These are phyloP conservation scores for Didymellaceae sp. DNA, from an alignment of 2,329 filamentous ascomycete species.

Conservation along the genomic window DNA sequence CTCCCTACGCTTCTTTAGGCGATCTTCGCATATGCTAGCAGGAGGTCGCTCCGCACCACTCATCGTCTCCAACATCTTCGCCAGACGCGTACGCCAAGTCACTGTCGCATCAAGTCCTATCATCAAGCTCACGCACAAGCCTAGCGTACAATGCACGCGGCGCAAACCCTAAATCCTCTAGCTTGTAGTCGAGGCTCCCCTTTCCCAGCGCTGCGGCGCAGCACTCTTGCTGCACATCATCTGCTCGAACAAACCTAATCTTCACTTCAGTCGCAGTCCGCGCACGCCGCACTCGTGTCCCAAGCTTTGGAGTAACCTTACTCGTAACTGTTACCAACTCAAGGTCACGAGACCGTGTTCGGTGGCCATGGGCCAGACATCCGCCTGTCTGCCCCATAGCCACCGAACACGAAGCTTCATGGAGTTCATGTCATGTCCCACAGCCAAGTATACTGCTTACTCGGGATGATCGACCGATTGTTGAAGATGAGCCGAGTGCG, in stretches of 20 bases:
- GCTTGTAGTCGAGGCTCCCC: not conserved
- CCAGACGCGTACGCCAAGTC: not conserved
- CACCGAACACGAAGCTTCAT: no score
- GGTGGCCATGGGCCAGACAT: no score
- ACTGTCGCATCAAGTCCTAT: not conserved
- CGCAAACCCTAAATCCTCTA: slow-evolving; percentile 13
- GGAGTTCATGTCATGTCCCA: no score
- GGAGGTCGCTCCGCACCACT: slow-evolving; percentile 11
- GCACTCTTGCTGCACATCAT: slow-evolving; percentile 17
- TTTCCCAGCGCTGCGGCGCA: slow-evolving; percentile 8
- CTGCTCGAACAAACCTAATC: slow-evolving; percentile 18
- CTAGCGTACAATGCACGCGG: slow-evolving; percentile 1
- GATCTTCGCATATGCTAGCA: not conserved
- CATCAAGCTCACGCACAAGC: not conserved
- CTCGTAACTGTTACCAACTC: no score
- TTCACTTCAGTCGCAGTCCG: slow-evolving; percentile 8
- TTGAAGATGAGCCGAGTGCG: no score
- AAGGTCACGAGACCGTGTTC: no score
- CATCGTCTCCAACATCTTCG: not conserved
- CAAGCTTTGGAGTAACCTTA: slow-evolving; percentile 1
- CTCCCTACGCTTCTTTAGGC: no score
- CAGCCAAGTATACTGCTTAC: no score
- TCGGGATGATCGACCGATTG: no score
- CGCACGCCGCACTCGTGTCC: slow-evolving; percentile 3
- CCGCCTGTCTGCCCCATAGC: no score